Conservation (phyloP, 2,329 filamentous ascomycete genomes). For the Sarocladium brachiariae region DNA sequence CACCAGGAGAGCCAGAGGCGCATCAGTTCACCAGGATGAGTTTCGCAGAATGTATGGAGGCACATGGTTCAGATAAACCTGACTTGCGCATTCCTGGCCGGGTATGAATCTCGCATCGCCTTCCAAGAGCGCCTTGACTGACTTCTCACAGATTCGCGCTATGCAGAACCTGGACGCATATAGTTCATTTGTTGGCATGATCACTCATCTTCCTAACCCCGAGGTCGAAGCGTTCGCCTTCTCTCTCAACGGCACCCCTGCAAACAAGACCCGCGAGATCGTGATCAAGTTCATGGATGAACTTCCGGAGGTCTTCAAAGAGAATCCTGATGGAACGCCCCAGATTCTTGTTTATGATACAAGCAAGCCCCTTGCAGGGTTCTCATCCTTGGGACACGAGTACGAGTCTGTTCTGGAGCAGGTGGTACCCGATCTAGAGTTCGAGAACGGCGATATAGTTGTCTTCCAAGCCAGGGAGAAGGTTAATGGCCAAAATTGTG, state of each 20-base stretch:
- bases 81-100: constrained; percentile 69
- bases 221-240: constrained; percentile 71
- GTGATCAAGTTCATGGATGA: constrained; percentile 63
- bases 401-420: constrained; percentile 52
- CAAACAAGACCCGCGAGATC: constrained; percentile 52
- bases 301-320: constrained; percentile 51
- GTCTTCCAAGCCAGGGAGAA: constrained; percentile 72
- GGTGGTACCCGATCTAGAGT: constrained; percentile 32
- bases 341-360: constrained; percentile 72
- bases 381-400: constrained; percentile 62
- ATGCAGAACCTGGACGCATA: constrained; percentile 50
- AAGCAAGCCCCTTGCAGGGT: constrained; percentile 65
- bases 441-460: constrained; percentile 63
- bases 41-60: constrained; percentile 54
- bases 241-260: constrained; percentile 44
- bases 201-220: constrained; percentile 61
- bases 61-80: constrained; percentile 86
- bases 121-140: background rate
- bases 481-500: constrained; percentile 45
- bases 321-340: constrained; percentile 71
- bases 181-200: constrained; percentile 67
- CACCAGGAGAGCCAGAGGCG: constrained; percentile 16
- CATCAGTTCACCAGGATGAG: constrained; percentile 28
- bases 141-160: constrained; percentile 47
- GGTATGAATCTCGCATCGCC: constrained; percentile 32